Evolutionary conservation across 805 yeast genomes (phyloP).

Genomic region (Grigorovia transvaalensis): DNA sequence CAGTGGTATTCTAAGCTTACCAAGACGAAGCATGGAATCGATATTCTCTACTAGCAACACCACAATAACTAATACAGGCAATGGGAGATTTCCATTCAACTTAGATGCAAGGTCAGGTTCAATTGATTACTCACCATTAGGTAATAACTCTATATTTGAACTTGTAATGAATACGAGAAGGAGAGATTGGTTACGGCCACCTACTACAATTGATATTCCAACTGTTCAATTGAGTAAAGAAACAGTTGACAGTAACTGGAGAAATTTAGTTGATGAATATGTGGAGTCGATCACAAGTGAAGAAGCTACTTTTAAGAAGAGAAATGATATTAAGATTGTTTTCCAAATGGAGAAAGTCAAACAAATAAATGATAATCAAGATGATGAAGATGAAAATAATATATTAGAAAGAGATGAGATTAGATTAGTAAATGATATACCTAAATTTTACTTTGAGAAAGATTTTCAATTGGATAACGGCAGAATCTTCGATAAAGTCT

Average conservation of each 20-base stretch:
- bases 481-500: constrained; percentile 63
- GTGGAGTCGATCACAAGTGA: constrained; percentile 34
- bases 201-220: constrained; percentile 78
- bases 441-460: constrained; percentile 54
- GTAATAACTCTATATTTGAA: constrained; percentile 60
- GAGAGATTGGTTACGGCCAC: constrained; percentile 40
- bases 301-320: constrained; percentile 35
- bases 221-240: constrained; percentile 53
- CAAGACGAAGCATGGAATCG: constrained; percentile 8
- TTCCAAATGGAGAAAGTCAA: constrained; percentile 31
- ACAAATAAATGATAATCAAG: constrained; percentile 21
- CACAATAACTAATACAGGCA: constrained; percentile 5
- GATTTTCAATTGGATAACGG: constrained; percentile 84
- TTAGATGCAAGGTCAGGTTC: constrained; percentile 17
- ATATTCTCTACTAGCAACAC: constrained; percentile 3
- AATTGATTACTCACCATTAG: constrained; percentile 27
- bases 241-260: constrained; percentile 34
- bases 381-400: constrained; percentile 11
- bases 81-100: constrained; percentile 4
- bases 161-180: constrained; percentile 40
- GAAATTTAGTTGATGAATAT: constrained; percentile 36
- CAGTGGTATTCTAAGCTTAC: neutral
- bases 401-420: constrained; percentile 13
- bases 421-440: constrained; percentile 34
- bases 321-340: constrained; percentile 34